Base-by-base conservation (phyloP, 2,329 filamentous ascomycete genomes). In the Nothophoma quercina region DNA sequence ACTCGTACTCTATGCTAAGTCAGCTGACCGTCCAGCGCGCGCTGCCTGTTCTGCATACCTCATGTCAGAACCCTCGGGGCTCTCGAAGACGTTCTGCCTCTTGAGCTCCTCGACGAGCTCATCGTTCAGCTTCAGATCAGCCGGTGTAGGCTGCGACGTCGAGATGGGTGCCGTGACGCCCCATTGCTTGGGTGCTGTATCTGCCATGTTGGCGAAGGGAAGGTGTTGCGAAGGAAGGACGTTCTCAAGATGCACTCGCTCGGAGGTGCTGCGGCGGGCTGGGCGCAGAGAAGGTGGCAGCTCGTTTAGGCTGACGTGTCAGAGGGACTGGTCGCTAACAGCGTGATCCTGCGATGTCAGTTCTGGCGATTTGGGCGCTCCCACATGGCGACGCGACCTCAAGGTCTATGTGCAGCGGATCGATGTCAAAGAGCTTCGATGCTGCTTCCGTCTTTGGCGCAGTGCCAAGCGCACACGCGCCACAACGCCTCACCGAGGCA, bases 11-110 rank as follows among this genome's bases (percentile, higher is more conserved):
- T 93, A 58, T 43, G n/a, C 5, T 25, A 12, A 13, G 32, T 64
- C 36, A 64, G 60, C 41, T 40, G n/a, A 22, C 8, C 23, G 40
- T n/a, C n/a, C n/a, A n/a, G n/a, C n/a, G n/a, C n/a, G n/a, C n/a
- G n/a, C n/a, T n/a, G n/a, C n/a, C n/a, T n/a, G n/a, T n/a, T 3
- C 10, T 18, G 43, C 65, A 56, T 77, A 91, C 90, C 93, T 88
- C 73, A 90, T 91, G 58, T 91, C 84, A 3, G 91, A 96, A 71
- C 96, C 95, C 34, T 90, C 83, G 12, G 86, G 83, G 44, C 85
- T 86, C 76, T 98, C 95, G 67, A 96, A 99, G 44, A 95, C 96
- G 76, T 96, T 93, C 76, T 97, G 90, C 32, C 82, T 82, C 72
- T 91, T 91, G 56, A 99, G 79, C 76, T 97, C 93, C 49, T 90